Evolutionary conservation across 495 filamentous ascomycete species (phyloP).

Genomic region (Penicillium paxilli): DNA sequence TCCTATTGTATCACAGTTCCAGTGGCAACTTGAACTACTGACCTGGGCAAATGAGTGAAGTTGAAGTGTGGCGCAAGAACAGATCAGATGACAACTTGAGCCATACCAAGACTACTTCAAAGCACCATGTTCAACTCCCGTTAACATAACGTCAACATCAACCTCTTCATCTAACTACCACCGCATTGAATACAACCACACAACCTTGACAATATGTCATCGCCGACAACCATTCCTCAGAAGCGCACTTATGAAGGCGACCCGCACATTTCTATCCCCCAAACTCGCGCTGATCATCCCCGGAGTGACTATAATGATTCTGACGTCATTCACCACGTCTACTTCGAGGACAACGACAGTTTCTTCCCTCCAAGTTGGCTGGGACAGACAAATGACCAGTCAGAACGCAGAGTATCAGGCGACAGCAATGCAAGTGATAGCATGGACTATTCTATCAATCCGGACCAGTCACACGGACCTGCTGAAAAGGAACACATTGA

Average conservation of each 20-base stretch:
- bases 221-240: not conserved
- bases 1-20: too few relatives aligned
- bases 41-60: too few relatives aligned
- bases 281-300: not conserved
- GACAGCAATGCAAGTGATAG: constrained; percentile 9
- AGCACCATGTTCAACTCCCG: too few relatives aligned
- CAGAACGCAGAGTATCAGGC: constrained; percentile 15
- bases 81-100: too few relatives aligned
- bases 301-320: constrained; percentile 8
- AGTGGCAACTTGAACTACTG: too few relatives aligned
- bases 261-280: not conserved
- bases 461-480: not conserved
- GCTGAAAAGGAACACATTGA: not conserved
- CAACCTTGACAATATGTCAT: not conserved
- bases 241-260: not conserved
- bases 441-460: not conserved
- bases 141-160: too few relatives aligned
- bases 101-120: too few relatives aligned
- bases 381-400: constrained; percentile 15
- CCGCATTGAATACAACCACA: too few relatives aligned
- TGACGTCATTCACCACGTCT: constrained; percentile 35
- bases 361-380: constrained; percentile 43
- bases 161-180: too few relatives aligned
- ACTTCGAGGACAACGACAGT: constrained; percentile 43
- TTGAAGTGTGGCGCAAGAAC: too few relatives aligned